These are phyloP conservation scores for Phyllosticta citribraziliensis DNA, from an alignment of 2,329 filamentous ascomycete genomes.

Conservation along the genomic window DNA sequence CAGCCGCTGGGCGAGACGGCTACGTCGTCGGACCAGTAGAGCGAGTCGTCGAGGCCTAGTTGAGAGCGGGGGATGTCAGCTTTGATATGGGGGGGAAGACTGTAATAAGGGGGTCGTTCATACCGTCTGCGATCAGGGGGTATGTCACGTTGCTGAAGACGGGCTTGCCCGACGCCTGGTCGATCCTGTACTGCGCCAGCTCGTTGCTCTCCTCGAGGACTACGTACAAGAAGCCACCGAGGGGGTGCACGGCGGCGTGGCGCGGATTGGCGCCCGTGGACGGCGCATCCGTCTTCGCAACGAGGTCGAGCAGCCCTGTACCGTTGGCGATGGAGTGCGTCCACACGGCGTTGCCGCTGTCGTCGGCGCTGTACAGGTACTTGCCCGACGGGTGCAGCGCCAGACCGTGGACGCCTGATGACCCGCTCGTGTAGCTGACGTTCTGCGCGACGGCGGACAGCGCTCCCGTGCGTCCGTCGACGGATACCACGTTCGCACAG, in stretches of 20 bases:
- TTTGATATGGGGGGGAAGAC: not conserved
- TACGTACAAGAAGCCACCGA: conserved; percentile 20
- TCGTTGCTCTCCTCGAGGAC: conserved; percentile 19
- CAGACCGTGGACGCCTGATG: conserved; percentile 20
- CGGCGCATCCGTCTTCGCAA: conserved; percentile 15
- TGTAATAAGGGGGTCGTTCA: no score
- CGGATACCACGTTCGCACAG: conserved; percentile 5
- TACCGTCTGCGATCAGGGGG: conserved; percentile 12
- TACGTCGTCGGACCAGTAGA: conserved; percentile 20
- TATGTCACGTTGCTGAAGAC: conserved; percentile 12
- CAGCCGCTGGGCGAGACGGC: conserved; percentile 12
- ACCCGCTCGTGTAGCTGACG: not conserved
- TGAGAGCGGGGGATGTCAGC: not conserved
- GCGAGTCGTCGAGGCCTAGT: conserved; percentile 15
- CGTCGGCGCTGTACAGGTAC: conserved; percentile 24
- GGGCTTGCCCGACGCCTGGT: conserved; percentile 9
- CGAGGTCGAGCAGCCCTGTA: conserved; percentile 14
- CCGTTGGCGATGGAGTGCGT: conserved; percentile 17
- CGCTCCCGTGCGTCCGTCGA: not conserved
- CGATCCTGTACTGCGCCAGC: conserved; percentile 18
- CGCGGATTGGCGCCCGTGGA: conserved; percentile 16
- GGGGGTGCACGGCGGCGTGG: conserved; percentile 21
- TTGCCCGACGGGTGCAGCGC: conserved; percentile 15
- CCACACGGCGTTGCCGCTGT: conserved; percentile 24
- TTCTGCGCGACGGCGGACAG: not conserved